Evolutionary conservation across 2,329 filamentous ascomycete genomes (phyloP).

Genomic region (Eutypa lata): DNA sequence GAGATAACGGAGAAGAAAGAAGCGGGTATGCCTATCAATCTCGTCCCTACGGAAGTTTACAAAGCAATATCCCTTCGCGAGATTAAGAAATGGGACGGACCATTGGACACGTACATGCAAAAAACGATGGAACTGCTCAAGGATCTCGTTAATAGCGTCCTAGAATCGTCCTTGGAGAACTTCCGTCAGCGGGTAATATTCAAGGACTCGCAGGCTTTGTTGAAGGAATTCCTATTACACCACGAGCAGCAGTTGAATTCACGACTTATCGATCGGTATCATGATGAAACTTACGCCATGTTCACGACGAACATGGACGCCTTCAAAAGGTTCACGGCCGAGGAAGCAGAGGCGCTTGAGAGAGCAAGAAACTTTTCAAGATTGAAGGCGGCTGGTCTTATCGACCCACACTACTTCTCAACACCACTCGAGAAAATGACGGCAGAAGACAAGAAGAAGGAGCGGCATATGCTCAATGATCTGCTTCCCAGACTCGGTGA

Average conservation of each 20-base stretch:
- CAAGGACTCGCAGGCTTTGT: constrained; percentile 39
- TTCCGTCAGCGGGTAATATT: constrained; percentile 49
- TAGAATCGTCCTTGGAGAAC: constrained; percentile 44
- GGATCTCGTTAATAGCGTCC: constrained; percentile 40
- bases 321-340: constrained; percentile 41
- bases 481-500: constrained; percentile 47
- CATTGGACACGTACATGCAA: constrained; percentile 47
- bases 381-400: constrained; percentile 36
- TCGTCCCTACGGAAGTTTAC: constrained; percentile 59
- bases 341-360: constrained; percentile 44
- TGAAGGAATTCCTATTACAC: constrained; percentile 42
- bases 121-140: constrained; percentile 48
- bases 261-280: constrained; percentile 43
- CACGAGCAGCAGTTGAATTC: constrained; percentile 33
- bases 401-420: constrained; percentile 32
- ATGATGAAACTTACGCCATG: constrained; percentile 51
- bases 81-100: constrained; percentile 55
- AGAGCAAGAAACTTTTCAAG: constrained; percentile 49
- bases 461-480: constrained; percentile 38
- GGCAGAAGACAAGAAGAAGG: constrained; percentile 43
- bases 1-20: constrained; percentile 53
- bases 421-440: constrained; percentile 36
- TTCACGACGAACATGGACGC: constrained; percentile 55
- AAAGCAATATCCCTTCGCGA: constrained; percentile 55
- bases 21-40: constrained; percentile 53